Conservation (phyloP, 768 basidiomycete genomes). For the Hortiboletus flavorubellus region DNA sequence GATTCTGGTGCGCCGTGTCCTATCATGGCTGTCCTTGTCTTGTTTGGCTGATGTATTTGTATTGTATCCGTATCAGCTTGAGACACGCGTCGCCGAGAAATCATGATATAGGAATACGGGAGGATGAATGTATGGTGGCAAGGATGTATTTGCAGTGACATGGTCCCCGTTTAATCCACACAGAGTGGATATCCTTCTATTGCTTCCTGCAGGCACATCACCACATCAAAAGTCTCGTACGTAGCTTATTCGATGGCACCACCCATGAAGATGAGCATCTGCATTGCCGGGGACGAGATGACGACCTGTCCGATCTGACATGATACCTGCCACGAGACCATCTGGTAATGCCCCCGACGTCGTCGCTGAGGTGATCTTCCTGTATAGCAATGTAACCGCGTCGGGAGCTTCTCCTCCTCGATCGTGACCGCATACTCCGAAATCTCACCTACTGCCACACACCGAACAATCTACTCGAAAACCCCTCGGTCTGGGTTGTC, state of each 20-base stretch:
- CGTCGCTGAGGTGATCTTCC: conserved; percentile 70
- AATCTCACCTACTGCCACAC: conserved; percentile 42
- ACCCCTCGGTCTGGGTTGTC: background rate
- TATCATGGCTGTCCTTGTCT: background rate
- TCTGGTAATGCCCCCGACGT: conserved; percentile 76
- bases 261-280: conserved; percentile 66
- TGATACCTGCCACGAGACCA: conserved; percentile 63
- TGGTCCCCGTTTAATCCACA: too few species aligned
- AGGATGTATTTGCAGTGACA: too few species aligned
- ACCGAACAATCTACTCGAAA: conserved; percentile 17
- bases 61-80: background rate
- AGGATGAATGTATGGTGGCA: background rate
- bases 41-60: background rate
- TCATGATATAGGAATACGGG: background rate
- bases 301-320: conserved; percentile 71
- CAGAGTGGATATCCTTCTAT: too few species aligned
- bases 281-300: conserved; percentile 62
- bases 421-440: conserved; percentile 57
- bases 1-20: background rate
- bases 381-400: conserved; percentile 45
- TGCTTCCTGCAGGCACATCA: too few species aligned
- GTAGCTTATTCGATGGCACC: conserved; percentile 31
- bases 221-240: too few species aligned
- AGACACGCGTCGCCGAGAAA: background rate
- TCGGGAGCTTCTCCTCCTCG: conserved; percentile 64